A percentile compares a stretch with the other conserved stretches of the same genome.
These are phyloP conservation scores for Coemansia umbellata DNA, from an alignment of 192 early-diverging fungal genomes.

Conservation along the genomic window DNA sequence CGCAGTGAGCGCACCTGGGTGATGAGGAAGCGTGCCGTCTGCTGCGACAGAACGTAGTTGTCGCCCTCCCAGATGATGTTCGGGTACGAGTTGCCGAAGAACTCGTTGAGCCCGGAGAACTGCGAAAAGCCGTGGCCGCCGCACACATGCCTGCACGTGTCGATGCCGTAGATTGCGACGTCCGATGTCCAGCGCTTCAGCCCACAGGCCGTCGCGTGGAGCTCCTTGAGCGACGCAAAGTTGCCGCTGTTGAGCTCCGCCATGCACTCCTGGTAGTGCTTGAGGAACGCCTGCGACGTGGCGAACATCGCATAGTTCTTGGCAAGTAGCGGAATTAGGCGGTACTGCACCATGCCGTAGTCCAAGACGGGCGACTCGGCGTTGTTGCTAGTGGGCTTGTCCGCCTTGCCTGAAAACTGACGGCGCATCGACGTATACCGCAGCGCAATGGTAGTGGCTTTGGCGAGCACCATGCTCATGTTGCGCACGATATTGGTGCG, in stretches of 20 bases:
- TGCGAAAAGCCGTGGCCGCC: conserved; percentile 77
- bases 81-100: conserved; percentile 67
- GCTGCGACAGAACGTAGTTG: conserved; percentile 82
- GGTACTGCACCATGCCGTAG: conserved; percentile 76
- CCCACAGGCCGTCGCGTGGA: conserved; percentile 69
- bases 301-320: conserved; percentile 71
- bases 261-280: conserved; percentile 60
- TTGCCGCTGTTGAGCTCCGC: conserved; percentile 56
- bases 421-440: conserved; percentile 70
- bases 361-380: conserved; percentile 70
- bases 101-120: conserved; percentile 66
- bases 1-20: conserved; percentile 61
- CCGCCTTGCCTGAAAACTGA: conserved; percentile 61
- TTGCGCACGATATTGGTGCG: conserved; percentile 72
- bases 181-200: conserved; percentile 74
- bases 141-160: conserved; percentile 68
- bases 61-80: conserved; percentile 83
- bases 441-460: conserved; percentile 66
- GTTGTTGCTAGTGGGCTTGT: conserved; percentile 4
- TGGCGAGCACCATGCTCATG: conserved; percentile 56
- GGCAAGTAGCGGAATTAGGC: conserved; percentile 67
- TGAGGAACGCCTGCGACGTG: conserved; percentile 61
- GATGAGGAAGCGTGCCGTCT: conserved; percentile 75
- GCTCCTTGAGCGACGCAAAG: conserved; percentile 64
- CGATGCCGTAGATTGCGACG: conserved; percentile 64